Evolutionary conservation across 768 basidiomycete genomes (phyloP).

Genomic region (Xanthoconium purpureum): DNA sequence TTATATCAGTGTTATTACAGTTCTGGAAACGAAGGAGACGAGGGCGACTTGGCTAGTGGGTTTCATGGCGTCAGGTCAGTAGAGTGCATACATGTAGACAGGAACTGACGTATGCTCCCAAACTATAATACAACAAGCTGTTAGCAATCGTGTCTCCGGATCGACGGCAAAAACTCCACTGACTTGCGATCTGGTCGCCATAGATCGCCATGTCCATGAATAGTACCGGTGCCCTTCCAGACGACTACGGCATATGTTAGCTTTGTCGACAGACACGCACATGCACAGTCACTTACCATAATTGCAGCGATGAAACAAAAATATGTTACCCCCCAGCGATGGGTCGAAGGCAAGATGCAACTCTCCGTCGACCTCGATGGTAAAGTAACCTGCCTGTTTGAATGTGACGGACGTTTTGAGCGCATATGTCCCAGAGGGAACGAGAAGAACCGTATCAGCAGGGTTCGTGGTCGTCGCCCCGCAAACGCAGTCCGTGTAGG

Average conservation of each 20-base stretch:
- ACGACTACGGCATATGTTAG: background rate
- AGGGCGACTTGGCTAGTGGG: conserved; percentile 1
- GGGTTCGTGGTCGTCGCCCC: background rate
- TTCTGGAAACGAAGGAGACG: conserved; percentile 6
- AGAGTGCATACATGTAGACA: background rate
- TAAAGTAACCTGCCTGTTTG: background rate
- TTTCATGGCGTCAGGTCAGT: conserved; percentile 1
- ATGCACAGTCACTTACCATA: background rate
- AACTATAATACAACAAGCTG: background rate
- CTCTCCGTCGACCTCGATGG: conserved; percentile 4
- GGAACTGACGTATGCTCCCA: background rate
- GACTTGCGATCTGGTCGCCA: background rate
- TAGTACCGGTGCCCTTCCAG: conserved; percentile 3
- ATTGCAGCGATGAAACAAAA: conserved; percentile 2
- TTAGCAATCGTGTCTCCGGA: background rate
- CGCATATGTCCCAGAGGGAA: conserved; percentile 7
- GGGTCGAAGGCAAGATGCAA: conserved; percentile 1
- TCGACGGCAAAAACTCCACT: background rate
- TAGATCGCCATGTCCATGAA: conserved; percentile 7
- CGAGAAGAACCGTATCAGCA: conserved; percentile 1
- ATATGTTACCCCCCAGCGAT: background rate
- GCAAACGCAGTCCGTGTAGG: background rate
- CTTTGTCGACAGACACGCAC: background rate
- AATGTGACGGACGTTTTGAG: background rate
- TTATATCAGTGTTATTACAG: conserved; percentile 7